Base-by-base conservation (phyloP, 2,329 filamentous ascomycete genomes). In the Fonsecaea multimorphosa region DNA sequence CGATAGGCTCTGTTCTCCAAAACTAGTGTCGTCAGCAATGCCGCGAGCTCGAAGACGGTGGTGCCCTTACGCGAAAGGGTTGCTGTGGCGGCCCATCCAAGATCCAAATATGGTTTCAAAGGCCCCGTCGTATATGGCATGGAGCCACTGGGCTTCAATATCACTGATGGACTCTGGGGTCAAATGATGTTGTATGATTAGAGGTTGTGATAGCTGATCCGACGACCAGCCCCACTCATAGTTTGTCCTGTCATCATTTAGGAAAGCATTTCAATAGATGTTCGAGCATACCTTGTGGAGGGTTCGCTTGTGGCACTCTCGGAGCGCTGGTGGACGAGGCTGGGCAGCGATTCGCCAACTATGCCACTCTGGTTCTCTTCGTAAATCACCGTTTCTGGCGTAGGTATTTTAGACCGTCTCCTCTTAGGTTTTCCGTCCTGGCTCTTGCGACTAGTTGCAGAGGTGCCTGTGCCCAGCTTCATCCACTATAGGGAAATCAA, bases 21-120 rank as follows among this genome's bases (percentile, higher is more conserved):
- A 68, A 14, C 65, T 68, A 40, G 9, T 14, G 36, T 34, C 24
- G 36, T 61, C 38, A 58, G 44, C 9, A 57, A 40, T 46, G 11
- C 29, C 19, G 6, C 16, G 32, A 24, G 24, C 7, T 27, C 14
- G 12, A 14, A 3, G 14, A 27, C 14, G 29, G 29, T 34, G 19
- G 6, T 9, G 40, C 38, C 71, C 78, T 22, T 70, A 81, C 78
- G 77, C 65, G 54, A 81, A 81, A 14, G 79, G 79, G 65, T 78
- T 79, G 61, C 79, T 77, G 57, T 80, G 76, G 65, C 75, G 76
- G 0, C 79, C 78, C 71, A 81, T 75, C 78, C 78, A 80, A 0
- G 77, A 80, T 1, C 78, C 79, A 68, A 81, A 80, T 0, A 80
- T 73, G 1, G 75, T 73, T 56, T 80, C 78, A 38, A 80, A 81